phyloP scores from a whole-genome alignment of 495 filamentous ascomycete genomes.

The Chaetomium cochliodes region DNA sequence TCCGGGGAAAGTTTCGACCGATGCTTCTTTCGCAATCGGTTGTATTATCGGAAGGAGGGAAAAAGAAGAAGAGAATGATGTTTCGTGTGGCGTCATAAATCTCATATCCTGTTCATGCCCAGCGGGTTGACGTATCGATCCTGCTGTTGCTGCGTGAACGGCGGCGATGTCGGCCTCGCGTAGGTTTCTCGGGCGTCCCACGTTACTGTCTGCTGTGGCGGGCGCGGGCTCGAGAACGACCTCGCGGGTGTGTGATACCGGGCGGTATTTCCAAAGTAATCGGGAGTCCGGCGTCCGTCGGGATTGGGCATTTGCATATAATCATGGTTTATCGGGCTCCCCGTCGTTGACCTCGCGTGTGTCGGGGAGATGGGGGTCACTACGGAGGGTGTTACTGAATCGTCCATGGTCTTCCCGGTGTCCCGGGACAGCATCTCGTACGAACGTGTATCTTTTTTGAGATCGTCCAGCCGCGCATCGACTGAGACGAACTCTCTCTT shows the following conservation, averaged over 20 bases:
- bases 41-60: neutral
- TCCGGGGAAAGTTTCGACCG: neutral
- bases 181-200: conserved; percentile 45
- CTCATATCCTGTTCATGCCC: conserved; percentile 50
- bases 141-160: conserved; percentile 15
- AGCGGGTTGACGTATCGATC: conserved; percentile 45
- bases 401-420: conserved; percentile 46
- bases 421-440: conserved; percentile 79
- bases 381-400: conserved; percentile 46
- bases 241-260: conserved; percentile 48
- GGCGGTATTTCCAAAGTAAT: conserved; percentile 49
- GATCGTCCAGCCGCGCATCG: conserved; percentile 64
- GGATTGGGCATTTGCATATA: conserved; percentile 18
- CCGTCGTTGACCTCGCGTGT: conserved; percentile 37
- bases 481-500: conserved; percentile 81
- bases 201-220: conserved; percentile 35
- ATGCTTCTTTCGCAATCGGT: neutral
- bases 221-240: conserved; percentile 50
- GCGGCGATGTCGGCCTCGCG: conserved; percentile 28
- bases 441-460: conserved; percentile 62
- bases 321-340: conserved; percentile 26
- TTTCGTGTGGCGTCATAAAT: conserved; percentile 26
- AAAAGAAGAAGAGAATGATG: neutral
- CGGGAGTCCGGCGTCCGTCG: conserved; percentile 46
- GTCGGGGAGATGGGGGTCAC: conserved; percentile 48